Evolutionary conservation across 768 basidiomycete genomes (phyloP), one percentile per base, ranked within the genome.

Genomic region (Suillus decipiens): DNA sequence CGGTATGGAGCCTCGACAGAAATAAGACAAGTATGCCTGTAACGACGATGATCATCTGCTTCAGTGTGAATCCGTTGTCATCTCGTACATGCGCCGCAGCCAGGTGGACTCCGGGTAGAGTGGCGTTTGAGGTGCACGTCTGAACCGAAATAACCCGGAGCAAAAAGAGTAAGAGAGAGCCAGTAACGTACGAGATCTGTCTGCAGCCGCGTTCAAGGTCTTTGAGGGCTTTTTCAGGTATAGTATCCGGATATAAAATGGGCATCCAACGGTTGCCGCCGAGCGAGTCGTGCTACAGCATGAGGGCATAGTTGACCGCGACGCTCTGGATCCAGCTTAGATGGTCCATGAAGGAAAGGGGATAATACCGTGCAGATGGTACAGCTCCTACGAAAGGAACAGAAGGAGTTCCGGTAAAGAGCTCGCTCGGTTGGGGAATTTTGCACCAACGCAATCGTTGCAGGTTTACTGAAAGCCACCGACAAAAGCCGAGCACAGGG

Each of bases 351-450:
- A 57, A 31, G 12, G 37, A 39, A 57, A 53, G 31, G 56, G 55
- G 37, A 17, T 41, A 39, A 5, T 31, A 24, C 37, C 37, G 37
- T 56, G 19, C 37, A 10, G 22, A 14, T 39, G 37, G 15, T 12
- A 31, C 37, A 41, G 9, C 54, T 59, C 41, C 12, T 19, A 47
- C 61, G 37, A 60, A 60, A 61, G 58, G 36, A 60, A 28, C 37
- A 28, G 24, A 45, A 63, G 58, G 62, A 60, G 42, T 54, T 45
- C 36, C 34, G 60, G 31, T 1, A 34, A 34, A 7, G 43, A 45
- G 61, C 33, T 31, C 51, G 54, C 22, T 19, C 15, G 37, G 37
- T 41, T 19, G 28, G 56, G 56, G 24, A 39, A 57, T 17, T 41
- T 28, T 57, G 14, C 56, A 39, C 28, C 39, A 4, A 19, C 55